Evolutionary conservation across 2,329 filamentous ascomycete genomes (phyloP).

Genomic region (Aspergillus amoenus): DNA sequence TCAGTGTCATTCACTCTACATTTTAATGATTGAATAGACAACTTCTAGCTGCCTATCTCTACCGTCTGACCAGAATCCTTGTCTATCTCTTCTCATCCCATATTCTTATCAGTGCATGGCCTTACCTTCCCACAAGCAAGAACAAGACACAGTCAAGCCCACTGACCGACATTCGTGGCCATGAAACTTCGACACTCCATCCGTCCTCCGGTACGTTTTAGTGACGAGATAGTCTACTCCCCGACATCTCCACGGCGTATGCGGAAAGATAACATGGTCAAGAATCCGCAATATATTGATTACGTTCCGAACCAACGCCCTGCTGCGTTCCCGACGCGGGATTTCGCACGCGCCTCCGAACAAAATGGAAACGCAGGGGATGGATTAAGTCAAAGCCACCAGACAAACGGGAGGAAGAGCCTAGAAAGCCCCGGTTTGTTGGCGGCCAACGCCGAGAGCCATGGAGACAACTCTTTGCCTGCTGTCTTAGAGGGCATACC

Average conservation of each 20-base stretch:
- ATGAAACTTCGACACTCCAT: slow-evolving; percentile 37
- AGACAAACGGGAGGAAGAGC: not conserved
- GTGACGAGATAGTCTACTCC: slow-evolving; percentile 16
- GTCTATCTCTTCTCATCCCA: not conserved
- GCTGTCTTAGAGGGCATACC: slow-evolving; percentile 15
- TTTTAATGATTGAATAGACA: not conserved
- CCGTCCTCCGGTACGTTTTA: slow-evolving; percentile 18
- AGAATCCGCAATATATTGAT: slow-evolving; percentile 22
- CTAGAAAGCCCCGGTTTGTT: not conserved
- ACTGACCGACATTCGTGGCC: not conserved
- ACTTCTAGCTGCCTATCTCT: not conserved
- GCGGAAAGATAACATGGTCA: slow-evolving; percentile 6
- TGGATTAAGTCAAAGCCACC: not conserved
- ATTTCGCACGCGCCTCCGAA: slow-evolving; percentile 14
- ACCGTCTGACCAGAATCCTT: not conserved
- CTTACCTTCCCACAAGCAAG: not conserved
- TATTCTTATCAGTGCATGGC: not conserved
- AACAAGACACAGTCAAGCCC: not conserved
- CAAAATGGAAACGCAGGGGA: not conserved
- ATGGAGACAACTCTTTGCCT: not conserved
- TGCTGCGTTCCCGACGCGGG: slow-evolving; percentile 44
- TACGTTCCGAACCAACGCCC: slow-evolving; percentile 42
- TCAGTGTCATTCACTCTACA: not conserved
- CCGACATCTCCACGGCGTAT: slow-evolving; percentile 21
- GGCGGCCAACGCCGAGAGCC: not conserved